Evolutionary conservation across 495 filamentous ascomycete species (phyloP).

Genomic region (Acidiella bohemica): DNA sequence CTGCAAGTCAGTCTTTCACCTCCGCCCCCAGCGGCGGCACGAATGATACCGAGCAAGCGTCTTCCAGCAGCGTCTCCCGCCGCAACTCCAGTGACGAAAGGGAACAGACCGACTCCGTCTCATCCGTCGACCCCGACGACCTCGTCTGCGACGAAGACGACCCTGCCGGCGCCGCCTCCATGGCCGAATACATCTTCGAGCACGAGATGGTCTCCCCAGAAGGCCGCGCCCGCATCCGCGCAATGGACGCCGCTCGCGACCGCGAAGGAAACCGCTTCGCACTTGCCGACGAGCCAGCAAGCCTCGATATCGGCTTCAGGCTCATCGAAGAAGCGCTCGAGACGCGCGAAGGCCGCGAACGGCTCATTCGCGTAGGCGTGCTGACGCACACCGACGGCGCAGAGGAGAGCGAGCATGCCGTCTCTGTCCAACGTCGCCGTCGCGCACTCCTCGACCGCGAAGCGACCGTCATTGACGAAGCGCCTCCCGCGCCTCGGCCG

Average conservation of each 20-base stretch:
- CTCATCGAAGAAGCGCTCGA: conserved; percentile 20
- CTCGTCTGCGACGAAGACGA: conserved; percentile 14
- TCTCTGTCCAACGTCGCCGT: background rate
- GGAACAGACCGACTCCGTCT: conserved; percentile 3
- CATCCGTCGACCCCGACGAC: conserved; percentile 16
- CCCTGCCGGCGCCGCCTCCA: background rate
- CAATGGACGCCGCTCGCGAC: background rate
- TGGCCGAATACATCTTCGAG: conserved; percentile 13
- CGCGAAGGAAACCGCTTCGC: conserved; percentile 14
- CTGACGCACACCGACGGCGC: background rate
- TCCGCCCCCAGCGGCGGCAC: conserved; percentile 1
- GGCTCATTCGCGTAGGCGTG: conserved; percentile 4
- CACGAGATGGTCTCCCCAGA: background rate
- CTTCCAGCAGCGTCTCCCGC: conserved; percentile 1
- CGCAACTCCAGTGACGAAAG: conserved; percentile 2
- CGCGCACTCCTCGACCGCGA: background rate
- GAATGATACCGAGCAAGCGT: conserved; percentile 3
- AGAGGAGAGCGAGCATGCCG: background rate
- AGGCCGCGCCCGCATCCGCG: conserved; percentile 4
- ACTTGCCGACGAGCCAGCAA: conserved; percentile 4
- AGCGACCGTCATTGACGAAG: conserved; percentile 1
- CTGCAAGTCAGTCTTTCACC: conserved; percentile 37
- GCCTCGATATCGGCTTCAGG: conserved; percentile 17
- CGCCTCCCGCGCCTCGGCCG: conserved; percentile 3
- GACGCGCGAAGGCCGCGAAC: conserved; percentile 13